Percentiles rank a stretch among this genome's conserved stretches.
phyloP scores from a whole-genome alignment of 495 filamentous ascomycete species.

The Elasticomyces elasticus region DNA sequence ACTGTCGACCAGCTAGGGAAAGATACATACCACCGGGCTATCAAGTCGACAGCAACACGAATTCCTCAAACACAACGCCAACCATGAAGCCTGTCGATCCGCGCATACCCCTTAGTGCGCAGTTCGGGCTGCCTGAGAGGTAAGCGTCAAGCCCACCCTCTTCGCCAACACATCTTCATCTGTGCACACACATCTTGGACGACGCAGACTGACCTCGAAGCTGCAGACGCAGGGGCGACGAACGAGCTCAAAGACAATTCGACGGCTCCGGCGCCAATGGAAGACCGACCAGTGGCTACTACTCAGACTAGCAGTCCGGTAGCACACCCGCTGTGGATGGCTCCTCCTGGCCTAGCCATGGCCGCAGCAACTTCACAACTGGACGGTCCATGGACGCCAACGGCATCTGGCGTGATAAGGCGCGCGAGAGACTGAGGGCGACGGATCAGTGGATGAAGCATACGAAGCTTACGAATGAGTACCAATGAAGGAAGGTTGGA shows the following conservation, averaged over 20 bases:
- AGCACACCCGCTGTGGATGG: not conserved
- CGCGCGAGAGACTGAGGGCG: not conserved
- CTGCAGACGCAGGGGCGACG: not conserved
- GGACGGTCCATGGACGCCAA: not conserved
- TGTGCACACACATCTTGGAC: no score
- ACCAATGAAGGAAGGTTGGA: not conserved
- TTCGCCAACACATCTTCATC: no score
- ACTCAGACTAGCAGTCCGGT: conserved; percentile 14
- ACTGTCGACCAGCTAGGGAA: conserved; percentile 13
- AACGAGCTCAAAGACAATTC: not conserved
- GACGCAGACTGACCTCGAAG: not conserved
- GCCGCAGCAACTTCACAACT: not conserved
- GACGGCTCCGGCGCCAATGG: not conserved
- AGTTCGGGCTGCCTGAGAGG: not conserved
- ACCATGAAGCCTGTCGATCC: conserved; percentile 4
- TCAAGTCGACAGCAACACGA: not conserved
- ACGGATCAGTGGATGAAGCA: not conserved
- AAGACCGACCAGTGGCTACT: not conserved
- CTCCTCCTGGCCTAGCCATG: no score
- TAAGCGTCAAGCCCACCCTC: not conserved
- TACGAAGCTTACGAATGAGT: not conserved
- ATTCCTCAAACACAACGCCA: not conserved
- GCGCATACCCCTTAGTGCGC: conserved; percentile 5
- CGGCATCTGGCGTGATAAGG: conserved; percentile 5
- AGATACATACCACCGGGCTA: conserved; percentile 8